Percentiles rank a stretch among this genome's conserved stretches.
phyloP scores from a whole-genome alignment of 192 early-diverging fungal species.

The Tieghemiomyces parasiticus region DNA sequence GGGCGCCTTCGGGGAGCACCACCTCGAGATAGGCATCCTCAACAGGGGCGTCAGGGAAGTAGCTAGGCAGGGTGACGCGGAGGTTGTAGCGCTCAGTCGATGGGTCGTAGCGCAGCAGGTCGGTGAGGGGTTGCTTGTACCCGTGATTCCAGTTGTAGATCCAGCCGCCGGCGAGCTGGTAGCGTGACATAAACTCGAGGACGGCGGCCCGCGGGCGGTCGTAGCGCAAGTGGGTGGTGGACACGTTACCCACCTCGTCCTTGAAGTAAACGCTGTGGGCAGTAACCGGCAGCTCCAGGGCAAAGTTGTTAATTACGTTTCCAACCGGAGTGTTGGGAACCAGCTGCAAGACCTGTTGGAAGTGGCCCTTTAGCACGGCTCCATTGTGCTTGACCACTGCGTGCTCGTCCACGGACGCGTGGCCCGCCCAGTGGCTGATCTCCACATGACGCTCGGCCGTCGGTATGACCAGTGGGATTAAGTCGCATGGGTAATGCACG shows the following conservation, averaged over 20 bases:
- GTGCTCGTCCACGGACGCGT: constrained; percentile 72
- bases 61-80: constrained; percentile 51
- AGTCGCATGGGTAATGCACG: constrained; percentile 51
- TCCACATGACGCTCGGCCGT: constrained; percentile 51
- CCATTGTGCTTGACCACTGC: constrained; percentile 46
- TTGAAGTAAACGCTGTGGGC: constrained; percentile 67
- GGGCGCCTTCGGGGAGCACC: constrained; percentile 84
- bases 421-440: constrained; percentile 72
- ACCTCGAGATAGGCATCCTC: constrained; percentile 51
- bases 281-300: constrained; percentile 42
- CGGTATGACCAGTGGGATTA: constrained; percentile 39
- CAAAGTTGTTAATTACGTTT: constrained; percentile 22
- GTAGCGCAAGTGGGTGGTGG: constrained; percentile 56
- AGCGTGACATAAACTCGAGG: constrained; percentile 76
- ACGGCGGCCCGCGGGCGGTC: constrained; percentile 31
- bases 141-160: constrained; percentile 91
- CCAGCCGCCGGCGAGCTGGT: constrained; percentile 95
- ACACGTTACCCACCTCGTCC: constrained; percentile 94
- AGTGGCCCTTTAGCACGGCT: constrained; percentile 10
- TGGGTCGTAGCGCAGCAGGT: constrained; percentile 41
- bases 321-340: constrained; percentile 15
- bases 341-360: constrained; percentile 20
- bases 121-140: constrained; percentile 58
- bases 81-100: constrained; percentile 37
- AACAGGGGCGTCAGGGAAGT: constrained; percentile 44